These are phyloP conservation scores for Colletotrichum tanaceti DNA, from an alignment of 2,329 filamentous ascomycete species.

Conservation along the genomic window DNA sequence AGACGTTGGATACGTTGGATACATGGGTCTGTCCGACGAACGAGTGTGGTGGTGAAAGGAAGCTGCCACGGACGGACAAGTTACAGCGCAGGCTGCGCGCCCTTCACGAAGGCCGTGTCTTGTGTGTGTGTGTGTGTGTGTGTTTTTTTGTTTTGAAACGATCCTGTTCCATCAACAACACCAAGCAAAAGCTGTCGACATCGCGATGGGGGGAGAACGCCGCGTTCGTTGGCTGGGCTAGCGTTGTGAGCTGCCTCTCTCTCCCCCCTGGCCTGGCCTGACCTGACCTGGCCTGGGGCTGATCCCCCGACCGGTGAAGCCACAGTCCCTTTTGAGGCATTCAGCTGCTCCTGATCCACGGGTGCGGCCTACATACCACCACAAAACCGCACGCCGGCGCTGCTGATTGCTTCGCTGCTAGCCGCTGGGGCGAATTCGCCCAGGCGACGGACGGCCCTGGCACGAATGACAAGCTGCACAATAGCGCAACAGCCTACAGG, in stretches of 20 bases:
- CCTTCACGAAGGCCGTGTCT: slow-evolving; percentile 17
- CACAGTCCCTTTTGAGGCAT: slow-evolving; percentile 16
- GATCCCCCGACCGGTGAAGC: slow-evolving; percentile 6
- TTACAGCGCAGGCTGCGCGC: slow-evolving; percentile 3
- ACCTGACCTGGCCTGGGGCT: not conserved
- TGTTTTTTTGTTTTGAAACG: slow-evolving; percentile 35
- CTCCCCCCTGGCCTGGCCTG: no score
- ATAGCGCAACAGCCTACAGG: slow-evolving; percentile 6
- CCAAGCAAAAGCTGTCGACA: not conserved
- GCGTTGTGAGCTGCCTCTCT: slow-evolving; percentile 7
- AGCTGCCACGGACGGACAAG: slow-evolving; percentile 1
- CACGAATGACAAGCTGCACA: slow-evolving; percentile 9
- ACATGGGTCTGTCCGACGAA: slow-evolving; percentile 16
- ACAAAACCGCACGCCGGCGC: not conserved
- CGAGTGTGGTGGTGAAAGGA: slow-evolving; percentile 26
- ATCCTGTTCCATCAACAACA: slow-evolving; percentile 15
- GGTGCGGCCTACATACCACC: slow-evolving; percentile 18
- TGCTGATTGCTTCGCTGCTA: slow-evolving; percentile 34
- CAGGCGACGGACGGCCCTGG: slow-evolving; percentile 26
- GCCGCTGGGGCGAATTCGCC: slow-evolving; percentile 37
- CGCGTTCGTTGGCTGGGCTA: slow-evolving; percentile 11
- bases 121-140: no score
- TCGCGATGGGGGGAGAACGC: slow-evolving; percentile 18
- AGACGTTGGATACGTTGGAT: slow-evolving; percentile 13
- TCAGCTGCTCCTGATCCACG: slow-evolving; percentile 30